A percentile compares a stretch with the other conserved stretches of the same genome.
These are phyloP conservation scores for Paecilomyces dactylethromorphus DNA, from an alignment of 2,329 filamentous ascomycete genomes.

Conservation along the genomic window DNA sequence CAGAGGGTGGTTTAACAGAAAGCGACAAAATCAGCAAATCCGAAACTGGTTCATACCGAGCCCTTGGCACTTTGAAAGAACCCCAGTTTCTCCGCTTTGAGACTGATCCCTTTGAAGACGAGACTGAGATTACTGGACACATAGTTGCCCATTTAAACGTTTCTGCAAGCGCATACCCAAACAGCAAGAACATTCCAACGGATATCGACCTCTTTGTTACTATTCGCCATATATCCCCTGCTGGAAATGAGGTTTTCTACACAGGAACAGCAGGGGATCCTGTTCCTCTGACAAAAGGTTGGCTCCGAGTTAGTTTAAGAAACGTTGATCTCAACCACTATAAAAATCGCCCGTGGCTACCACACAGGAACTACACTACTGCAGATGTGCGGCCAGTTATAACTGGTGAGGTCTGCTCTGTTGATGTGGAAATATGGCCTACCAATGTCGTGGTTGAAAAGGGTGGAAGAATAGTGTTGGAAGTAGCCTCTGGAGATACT, in stretches of 20 bases:
- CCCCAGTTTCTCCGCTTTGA: slow-evolving; percentile 53
- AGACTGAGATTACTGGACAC: slow-evolving; percentile 66
- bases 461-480: slow-evolving; percentile 3
- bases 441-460: slow-evolving; percentile 19
- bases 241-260: slow-evolving; percentile 48
- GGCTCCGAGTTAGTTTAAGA: slow-evolving; percentile 48
- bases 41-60: slow-evolving; percentile 50
- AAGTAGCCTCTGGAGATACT: slow-evolving; percentile 4
- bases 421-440: slow-evolving; percentile 36
- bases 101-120: slow-evolving; percentile 51
- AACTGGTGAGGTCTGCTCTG: slow-evolving; percentile 39
- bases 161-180: slow-evolving; percentile 41
- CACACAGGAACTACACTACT: slow-evolving; percentile 43
- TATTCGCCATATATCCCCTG: slow-evolving; percentile 44
- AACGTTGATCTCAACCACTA: slow-evolving; percentile 46
- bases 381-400: slow-evolving; percentile 39
- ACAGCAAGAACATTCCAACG: slow-evolving; percentile 30
- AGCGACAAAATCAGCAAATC: too few relatives aligned
- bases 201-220: slow-evolving; percentile 53
- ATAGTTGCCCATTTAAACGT: slow-evolving; percentile 59
- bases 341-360: slow-evolving; percentile 35
- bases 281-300: slow-evolving; percentile 49
- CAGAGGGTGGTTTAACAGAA: too few relatives aligned
- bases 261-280: slow-evolving; percentile 52
- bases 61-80: slow-evolving; percentile 51